phyloP scores from a whole-genome alignment of 2,329 filamentous ascomycete species.

The Trichophaea hybrida region DNA sequence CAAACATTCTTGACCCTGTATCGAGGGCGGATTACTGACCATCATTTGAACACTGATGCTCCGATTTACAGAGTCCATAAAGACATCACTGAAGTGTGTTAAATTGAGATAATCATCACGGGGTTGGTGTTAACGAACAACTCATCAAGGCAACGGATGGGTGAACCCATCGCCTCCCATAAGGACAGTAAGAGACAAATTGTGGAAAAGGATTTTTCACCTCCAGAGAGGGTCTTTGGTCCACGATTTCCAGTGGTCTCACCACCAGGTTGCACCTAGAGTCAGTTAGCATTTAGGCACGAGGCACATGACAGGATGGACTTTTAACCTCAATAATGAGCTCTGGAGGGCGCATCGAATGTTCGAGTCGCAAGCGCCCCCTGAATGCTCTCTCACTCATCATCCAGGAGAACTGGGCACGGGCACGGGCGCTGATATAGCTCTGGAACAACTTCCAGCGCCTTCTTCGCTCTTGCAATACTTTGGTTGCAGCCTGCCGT shows the following conservation, averaged over 20 bases:
- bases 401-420: slow-evolving; percentile 74
- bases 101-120: background rate
- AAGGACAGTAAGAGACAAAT: slow-evolving; percentile 84
- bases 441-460: slow-evolving; percentile 73
- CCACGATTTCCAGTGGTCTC: slow-evolving; percentile 46
- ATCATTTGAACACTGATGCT: slow-evolving; percentile 89
- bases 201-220: slow-evolving; percentile 95
- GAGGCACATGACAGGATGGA: slow-evolving; percentile 29
- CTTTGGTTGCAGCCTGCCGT: slow-evolving; percentile 35
- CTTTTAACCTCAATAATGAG: slow-evolving; percentile 52
- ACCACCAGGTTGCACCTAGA: slow-evolving; percentile 44
- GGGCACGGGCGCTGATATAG: slow-evolving; percentile 71
- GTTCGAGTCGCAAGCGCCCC: slow-evolving; percentile 65
- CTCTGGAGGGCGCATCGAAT: slow-evolving; percentile 44
- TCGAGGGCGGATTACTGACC: slow-evolving; percentile 38
- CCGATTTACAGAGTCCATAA: slow-evolving; percentile 96
- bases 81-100: slow-evolving; percentile 52
- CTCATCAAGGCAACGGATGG: slow-evolving; percentile 86
- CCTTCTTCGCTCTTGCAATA: slow-evolving; percentile 53
- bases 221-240: slow-evolving; percentile 84
- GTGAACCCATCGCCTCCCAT: slow-evolving; percentile 97
- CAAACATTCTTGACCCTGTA: background rate
- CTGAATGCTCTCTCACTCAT: slow-evolving; percentile 81
- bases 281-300: background rate
- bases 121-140: slow-evolving; percentile 41